A percentile compares a stretch with the other conserved stretches of the same genome.
Conservation (phyloP, 2,329 filamentous ascomycete genomes). For the Botrytis galanthina region DNA sequence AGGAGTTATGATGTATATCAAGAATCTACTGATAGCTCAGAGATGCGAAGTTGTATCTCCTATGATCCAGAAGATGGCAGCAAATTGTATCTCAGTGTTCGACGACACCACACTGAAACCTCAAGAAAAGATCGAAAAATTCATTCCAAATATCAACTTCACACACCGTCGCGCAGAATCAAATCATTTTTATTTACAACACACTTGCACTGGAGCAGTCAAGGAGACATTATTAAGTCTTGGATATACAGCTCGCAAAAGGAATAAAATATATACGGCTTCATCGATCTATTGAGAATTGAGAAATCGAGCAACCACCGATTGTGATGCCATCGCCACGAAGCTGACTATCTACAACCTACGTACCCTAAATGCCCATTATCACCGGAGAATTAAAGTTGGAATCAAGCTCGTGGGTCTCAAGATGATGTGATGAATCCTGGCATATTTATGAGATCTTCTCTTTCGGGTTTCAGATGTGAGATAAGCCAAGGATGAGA, state of each 20-base stretch:
- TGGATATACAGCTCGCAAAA: not conserved
- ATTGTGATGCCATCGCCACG: not conserved
- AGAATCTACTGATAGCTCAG: not conserved
- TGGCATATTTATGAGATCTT: not conserved
- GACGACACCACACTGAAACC: not conserved
- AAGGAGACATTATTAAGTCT: not conserved
- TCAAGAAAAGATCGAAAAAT: not conserved
- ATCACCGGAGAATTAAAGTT: not conserved
- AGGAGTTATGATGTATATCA: not conserved
- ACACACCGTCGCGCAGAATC: not conserved
- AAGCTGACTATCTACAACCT: not conserved
- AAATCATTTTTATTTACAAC: not conserved
- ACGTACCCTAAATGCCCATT: not conserved
- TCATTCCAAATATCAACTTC: not conserved
- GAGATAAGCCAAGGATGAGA: not conserved
- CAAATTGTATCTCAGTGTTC: not conserved
- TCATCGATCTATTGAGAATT: not conserved
- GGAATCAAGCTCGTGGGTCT: slow-evolving; percentile 3
- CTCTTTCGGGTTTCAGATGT: slow-evolving; percentile 5
- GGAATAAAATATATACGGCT: no score
- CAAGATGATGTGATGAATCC: not conserved
- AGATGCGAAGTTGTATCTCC: not conserved
- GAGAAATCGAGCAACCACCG: not conserved
- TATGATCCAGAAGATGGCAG: not conserved
- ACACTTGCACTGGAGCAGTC: not conserved